Evolutionary conservation across 768 basidiomycete species (phyloP).

Genomic region (Leccinum boreale): DNA sequence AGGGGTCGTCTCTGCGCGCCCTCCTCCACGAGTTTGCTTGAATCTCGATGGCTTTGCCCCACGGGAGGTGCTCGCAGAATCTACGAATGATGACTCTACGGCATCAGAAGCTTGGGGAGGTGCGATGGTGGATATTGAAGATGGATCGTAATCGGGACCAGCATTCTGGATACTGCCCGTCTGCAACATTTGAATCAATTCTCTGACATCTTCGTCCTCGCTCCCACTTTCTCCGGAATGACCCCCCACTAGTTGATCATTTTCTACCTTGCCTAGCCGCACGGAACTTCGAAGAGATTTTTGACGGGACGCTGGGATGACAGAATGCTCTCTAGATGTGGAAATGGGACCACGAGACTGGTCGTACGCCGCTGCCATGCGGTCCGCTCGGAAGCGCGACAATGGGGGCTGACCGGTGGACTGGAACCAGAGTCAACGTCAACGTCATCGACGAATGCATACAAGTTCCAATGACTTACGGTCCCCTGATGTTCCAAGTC

Average conservation of each 20-base stretch:
- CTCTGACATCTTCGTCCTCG: slow-evolving; percentile 48
- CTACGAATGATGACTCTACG: background rate
- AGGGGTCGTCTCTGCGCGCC: slow-evolving; percentile 8
- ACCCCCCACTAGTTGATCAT: slow-evolving; percentile 48
- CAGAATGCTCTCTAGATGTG: slow-evolving; percentile 40
- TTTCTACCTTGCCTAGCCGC: slow-evolving; percentile 54
- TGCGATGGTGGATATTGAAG: background rate
- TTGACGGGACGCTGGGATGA: slow-evolving; percentile 42
- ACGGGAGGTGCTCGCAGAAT: background rate
- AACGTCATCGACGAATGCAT: slow-evolving; percentile 3
- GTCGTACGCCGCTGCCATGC: slow-evolving; percentile 48
- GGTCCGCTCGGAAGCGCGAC: slow-evolving; percentile 65
- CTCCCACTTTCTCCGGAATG: slow-evolving; percentile 51
- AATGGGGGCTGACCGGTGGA: slow-evolving; percentile 45
- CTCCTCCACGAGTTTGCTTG: slow-evolving; percentile 28
- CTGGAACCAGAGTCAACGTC: slow-evolving; percentile 22
- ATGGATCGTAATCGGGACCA: slow-evolving; percentile 40
- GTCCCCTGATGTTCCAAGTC: slow-evolving; percentile 43
- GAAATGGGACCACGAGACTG: slow-evolving; percentile 35
- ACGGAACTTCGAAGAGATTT: slow-evolving; percentile 51
- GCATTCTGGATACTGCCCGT: slow-evolving; percentile 52
- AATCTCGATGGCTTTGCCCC: slow-evolving; percentile 48
- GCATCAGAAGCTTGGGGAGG: background rate
- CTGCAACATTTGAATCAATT: slow-evolving; percentile 48
- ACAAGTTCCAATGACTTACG: slow-evolving; percentile 30